Evolutionary conservation across 2,329 filamentous ascomycete genomes (phyloP).

Genomic region (Colletotrichum falcatum): DNA sequence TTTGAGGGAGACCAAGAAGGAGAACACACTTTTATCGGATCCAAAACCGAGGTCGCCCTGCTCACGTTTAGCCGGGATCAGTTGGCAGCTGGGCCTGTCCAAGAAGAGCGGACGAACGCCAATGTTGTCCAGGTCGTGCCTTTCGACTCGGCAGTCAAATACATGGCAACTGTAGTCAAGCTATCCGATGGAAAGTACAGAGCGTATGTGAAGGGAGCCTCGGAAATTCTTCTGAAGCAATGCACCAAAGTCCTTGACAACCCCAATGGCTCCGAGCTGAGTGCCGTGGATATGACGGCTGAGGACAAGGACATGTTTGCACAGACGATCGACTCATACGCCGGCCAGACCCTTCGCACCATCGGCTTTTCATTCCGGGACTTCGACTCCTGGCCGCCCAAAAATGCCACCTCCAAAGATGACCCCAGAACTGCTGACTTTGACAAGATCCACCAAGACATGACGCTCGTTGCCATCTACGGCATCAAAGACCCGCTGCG

Average conservation of each 20-base stretch:
- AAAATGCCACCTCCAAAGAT: conserved; percentile 60
- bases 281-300: conserved; percentile 19
- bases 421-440: conserved; percentile 72
- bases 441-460: conserved; percentile 54
- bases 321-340: conserved; percentile 53
- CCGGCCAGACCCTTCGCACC: conserved; percentile 54
- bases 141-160: conserved; percentile 64
- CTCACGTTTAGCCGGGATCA: conserved; percentile 76
- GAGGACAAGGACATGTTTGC: conserved; percentile 37
- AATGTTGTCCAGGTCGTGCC: conserved; percentile 58
- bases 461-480: conserved; percentile 61
- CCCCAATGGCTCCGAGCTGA: conserved; percentile 29
- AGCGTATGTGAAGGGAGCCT: conserved; percentile 65
- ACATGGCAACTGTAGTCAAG: conserved; percentile 74
- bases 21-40: conserved; percentile 72
- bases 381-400: conserved; percentile 66
- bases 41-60: conserved; percentile 82
- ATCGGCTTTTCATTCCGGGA: conserved; percentile 56
- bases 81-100: conserved; percentile 72
- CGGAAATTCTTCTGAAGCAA: conserved; percentile 60
- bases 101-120: conserved; percentile 71
- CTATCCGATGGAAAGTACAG: conserved; percentile 66
- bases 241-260: conserved; percentile 51
- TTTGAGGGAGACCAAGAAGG: conserved; percentile 75
- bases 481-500: conserved; percentile 78